Evolutionary conservation across 257 asterid species (phyloP), one percentile per base, ranked within the genome.

Genomic region (Primulina tabacum): DNA sequence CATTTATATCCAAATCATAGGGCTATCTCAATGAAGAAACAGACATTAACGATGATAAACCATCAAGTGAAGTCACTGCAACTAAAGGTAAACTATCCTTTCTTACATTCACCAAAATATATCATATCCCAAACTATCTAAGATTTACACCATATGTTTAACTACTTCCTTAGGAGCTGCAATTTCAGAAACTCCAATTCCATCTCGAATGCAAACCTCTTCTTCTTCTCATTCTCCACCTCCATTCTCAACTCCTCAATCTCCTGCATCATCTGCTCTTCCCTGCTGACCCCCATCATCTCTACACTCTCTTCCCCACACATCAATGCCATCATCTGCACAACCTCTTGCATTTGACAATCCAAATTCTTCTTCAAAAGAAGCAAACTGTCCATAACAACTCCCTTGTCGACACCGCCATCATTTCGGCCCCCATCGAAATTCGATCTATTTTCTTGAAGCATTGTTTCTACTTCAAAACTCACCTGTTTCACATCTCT

Each of bases 211-310:
- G 77, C 82, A 75, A 4, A 53, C 68, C 82, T 86, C 72, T 71
- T 87, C 82, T 71, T 84, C 83, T 71, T 89, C 81, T 85, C 86
- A 64, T 78, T 78, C 74, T 87, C 96, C 83, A 87, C 5, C 34
- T 87, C 90, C 63, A 62, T 40, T 40, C 73, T 81, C 75, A 87
- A 65, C 38, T 75, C 74, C 73, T 78, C 87, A 57, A 82, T 73
- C 77, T 63, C 81, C 76, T 85, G 70, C 78, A 75, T 65, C 84
- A 79, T 7, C 28, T 85, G 70, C 16, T 84, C 96, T 73, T 87
- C 88, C 35, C 72, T 78, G 57, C 52, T 43, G 53, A 14, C 6
- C 6, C n/a, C 53, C 53, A 14, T 78, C 72, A 47, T 55, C 71
- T 77, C 88, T 7, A 30, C 77, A 38, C 37, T 40, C 26, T 75